Evolutionary conservation across 2,329 filamentous ascomycete species (phyloP).

Genomic region (Raffaelea albimanens): DNA sequence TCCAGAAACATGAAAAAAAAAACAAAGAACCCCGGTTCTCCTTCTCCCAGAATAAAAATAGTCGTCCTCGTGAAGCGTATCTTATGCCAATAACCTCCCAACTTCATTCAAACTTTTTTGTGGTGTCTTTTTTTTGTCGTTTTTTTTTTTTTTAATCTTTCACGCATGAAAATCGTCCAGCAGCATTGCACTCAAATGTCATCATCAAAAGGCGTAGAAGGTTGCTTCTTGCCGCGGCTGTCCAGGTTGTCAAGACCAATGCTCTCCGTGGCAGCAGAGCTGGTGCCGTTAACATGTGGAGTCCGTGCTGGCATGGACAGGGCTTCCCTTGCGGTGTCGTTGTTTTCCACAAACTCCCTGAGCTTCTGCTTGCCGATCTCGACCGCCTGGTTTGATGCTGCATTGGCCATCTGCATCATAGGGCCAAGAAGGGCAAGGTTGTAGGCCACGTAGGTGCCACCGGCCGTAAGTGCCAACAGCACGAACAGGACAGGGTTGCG

Average conservation of each 20-base stretch:
- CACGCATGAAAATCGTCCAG: background rate
- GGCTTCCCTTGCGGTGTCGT: constrained; percentile 76
- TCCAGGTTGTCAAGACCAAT: constrained; percentile 54
- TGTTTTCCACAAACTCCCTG: constrained; percentile 79
- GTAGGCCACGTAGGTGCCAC: constrained; percentile 81
- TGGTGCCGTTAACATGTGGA: constrained; percentile 21
- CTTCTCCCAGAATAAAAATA: no score
- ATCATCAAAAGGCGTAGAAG: constrained; percentile 31
- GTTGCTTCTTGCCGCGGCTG: constrained; percentile 44
- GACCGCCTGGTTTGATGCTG: constrained; percentile 74
- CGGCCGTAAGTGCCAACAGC: constrained; percentile 66
- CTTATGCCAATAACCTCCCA: no score
- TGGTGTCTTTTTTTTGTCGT: background rate
- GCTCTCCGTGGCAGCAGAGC: constrained; percentile 28
- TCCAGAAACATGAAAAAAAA: background rate
- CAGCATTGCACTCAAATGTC: constrained; percentile 34
- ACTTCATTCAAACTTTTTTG: no score
- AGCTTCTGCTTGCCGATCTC: constrained; percentile 89
- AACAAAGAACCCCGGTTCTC: no score
- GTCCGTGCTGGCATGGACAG: constrained; percentile 61
- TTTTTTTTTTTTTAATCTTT: background rate
- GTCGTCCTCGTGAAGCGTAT: no score
- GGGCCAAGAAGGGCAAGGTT: constrained; percentile 92
- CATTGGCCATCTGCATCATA: constrained; percentile 90
- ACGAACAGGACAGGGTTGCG: constrained; percentile 92